phyloP scores from a whole-genome alignment of 2,329 filamentous ascomycete species.

The Ceratocystis huliohia region DNA sequence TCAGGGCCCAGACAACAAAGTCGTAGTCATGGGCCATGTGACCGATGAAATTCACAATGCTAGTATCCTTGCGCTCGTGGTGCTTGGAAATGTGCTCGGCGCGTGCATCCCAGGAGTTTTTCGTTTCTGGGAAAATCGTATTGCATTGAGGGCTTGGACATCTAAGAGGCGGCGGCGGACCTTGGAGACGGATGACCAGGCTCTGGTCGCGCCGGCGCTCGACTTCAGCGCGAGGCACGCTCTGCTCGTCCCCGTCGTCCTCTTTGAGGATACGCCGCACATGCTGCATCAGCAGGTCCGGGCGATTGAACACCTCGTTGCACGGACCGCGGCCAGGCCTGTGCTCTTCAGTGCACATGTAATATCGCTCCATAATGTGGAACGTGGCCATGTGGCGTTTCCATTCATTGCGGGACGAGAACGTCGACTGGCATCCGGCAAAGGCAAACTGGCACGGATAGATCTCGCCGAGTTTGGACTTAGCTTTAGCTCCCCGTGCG shows the following conservation, averaged over 20 bases:
- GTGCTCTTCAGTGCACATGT: constrained; percentile 49
- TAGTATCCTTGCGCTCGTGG: constrained; percentile 42
- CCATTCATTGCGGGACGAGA: constrained; percentile 85
- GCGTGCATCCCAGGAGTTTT: constrained; percentile 59
- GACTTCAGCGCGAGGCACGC: constrained; percentile 31
- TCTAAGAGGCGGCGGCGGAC: constrained; percentile 43
- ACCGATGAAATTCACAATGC: neutral
- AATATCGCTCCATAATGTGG: constrained; percentile 63
- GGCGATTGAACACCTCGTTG: constrained; percentile 67
- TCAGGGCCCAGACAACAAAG: constrained; percentile 2
- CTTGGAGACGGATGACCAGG: constrained; percentile 46
- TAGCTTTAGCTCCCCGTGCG: neutral
- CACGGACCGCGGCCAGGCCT: constrained; percentile 23
- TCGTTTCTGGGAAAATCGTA: constrained; percentile 42
- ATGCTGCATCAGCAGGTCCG: constrained; percentile 84
- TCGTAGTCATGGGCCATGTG: neutral
- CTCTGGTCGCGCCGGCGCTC: constrained; percentile 32
- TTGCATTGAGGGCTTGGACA: constrained; percentile 53
- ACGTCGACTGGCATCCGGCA: constrained; percentile 61
- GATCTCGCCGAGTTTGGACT: neutral
- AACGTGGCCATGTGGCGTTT: constrained; percentile 76
- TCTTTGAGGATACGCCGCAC: constrained; percentile 60
- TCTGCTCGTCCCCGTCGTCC: constrained; percentile 35
- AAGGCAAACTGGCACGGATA: constrained; percentile 57
- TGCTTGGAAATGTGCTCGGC: constrained; percentile 84